Percentiles rank a stretch among this genome's conserved stretches.
Evolutionary conservation across 2,329 filamentous ascomycete genomes (phyloP).

Genomic region (Aspergillus sp.): DNA sequence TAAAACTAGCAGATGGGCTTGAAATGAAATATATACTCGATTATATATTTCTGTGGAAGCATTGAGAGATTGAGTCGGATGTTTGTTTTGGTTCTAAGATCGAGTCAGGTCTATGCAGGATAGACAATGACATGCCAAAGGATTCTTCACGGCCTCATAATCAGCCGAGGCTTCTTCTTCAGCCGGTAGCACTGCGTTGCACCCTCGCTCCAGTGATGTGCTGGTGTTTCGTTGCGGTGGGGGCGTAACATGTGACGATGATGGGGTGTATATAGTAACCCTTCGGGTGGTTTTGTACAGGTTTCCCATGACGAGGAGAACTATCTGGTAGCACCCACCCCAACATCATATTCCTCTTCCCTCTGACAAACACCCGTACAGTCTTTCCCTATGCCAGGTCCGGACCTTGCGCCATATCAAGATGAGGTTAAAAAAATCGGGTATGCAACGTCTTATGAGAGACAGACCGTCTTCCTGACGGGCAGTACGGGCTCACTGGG

Average conservation of each 20-base stretch:
- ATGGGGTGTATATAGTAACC: background rate
- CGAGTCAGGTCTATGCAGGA: no score
- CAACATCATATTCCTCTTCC: no score
- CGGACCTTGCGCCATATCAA: conserved; percentile 12
- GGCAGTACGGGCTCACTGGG: conserved; percentile 36
- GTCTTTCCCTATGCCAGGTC: background rate
- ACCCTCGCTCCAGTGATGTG: background rate
- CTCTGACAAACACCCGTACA: background rate
- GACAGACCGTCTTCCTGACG: conserved; percentile 33
- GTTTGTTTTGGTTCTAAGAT: no score
- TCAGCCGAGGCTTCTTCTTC: background rate
- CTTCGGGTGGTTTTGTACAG: background rate
- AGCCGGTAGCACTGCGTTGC: background rate
- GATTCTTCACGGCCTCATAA: background rate
- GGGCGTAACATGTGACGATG: background rate
- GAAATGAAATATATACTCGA: no score
- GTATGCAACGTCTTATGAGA: conserved; percentile 28
- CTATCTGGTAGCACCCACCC: background rate
- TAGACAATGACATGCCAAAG: no score
- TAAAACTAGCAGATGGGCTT: no score
- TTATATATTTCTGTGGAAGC: no score
- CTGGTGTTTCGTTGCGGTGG: background rate
- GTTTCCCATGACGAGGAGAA: background rate
- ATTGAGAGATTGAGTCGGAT: no score
- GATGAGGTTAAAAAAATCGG: conserved; percentile 27